A percentile compares a stretch with the other conserved stretches of the same genome.
phyloP scores from a whole-genome alignment of 306 rosid species.

The Corylus heterophylla region DNA sequence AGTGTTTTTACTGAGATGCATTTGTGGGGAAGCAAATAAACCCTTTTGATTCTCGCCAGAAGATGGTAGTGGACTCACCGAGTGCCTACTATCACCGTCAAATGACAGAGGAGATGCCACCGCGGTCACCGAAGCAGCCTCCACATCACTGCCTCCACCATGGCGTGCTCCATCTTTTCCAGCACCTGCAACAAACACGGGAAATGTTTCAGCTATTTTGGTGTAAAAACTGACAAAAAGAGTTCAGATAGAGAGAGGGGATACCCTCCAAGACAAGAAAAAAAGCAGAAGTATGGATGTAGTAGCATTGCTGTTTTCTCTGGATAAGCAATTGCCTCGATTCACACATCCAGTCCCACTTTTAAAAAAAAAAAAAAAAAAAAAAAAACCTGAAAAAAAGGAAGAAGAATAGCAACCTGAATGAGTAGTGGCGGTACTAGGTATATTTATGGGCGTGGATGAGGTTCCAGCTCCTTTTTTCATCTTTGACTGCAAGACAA shows the following conservation, averaged over 20 bases:
- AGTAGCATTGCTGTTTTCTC: not conserved
- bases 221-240: not conserved
- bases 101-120: slow-evolving; percentile 28
- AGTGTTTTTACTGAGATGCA: slow-evolving; percentile 49
- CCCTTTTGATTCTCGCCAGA: slow-evolving; percentile 44
- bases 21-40: slow-evolving; percentile 54
- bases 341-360: not conserved
- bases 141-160: slow-evolving; percentile 51
- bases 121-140: slow-evolving; percentile 43
- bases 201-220: not conserved
- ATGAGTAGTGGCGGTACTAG: slow-evolving; percentile 34
- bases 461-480: slow-evolving; percentile 76
- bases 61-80: slow-evolving; percentile 31
- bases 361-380: not conserved
- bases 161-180: slow-evolving; percentile 54
- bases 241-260: not conserved
- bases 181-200: slow-evolving; percentile 41
- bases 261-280: not conserved
- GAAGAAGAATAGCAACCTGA: slow-evolving; percentile 52
- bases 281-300: not conserved
- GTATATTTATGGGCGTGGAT: slow-evolving; percentile 33
- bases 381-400: not conserved
- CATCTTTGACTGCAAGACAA: slow-evolving; percentile 71
- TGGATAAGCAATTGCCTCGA: not conserved
- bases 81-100: slow-evolving; percentile 29